Conservation (phyloP, 2,329 filamentous ascomycete genomes). For the Chaetomium globosum region DNA sequence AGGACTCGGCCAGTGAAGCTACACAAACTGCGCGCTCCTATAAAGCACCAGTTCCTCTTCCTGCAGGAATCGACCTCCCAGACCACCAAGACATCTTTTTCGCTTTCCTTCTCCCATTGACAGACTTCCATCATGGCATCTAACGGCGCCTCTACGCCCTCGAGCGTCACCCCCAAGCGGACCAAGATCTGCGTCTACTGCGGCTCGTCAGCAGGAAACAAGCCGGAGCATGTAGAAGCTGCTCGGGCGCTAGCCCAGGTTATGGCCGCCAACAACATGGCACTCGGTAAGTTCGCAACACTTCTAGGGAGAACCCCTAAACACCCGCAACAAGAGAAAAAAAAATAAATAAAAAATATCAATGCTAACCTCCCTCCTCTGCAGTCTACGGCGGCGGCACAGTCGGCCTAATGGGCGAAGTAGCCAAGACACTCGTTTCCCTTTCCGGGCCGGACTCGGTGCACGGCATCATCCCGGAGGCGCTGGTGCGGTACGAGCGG, state of each 20-base stretch:
- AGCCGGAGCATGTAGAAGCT: constrained; percentile 73
- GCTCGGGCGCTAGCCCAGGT: constrained; percentile 73
- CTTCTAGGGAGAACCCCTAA: background rate
- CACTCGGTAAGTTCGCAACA: constrained; percentile 60
- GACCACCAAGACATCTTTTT: background rate
- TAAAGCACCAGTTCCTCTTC: background rate
- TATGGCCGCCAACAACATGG: constrained; percentile 76
- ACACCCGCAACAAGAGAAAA: background rate
- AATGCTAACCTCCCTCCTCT: constrained; percentile 20
- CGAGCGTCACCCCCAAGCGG: constrained; percentile 43
- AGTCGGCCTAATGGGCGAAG: constrained; percentile 90
- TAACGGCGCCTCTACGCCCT: constrained; percentile 43
- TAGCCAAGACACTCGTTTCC: constrained; percentile 81
- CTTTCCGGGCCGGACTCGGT: constrained; percentile 79
- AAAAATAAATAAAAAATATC: constrained; percentile 5
- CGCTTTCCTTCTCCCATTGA: background rate
- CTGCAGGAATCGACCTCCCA: background rate
- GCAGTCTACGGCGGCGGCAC: constrained; percentile 93
- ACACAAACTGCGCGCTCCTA: constrained; percentile 13
- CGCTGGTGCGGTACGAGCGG: constrained; percentile 78
- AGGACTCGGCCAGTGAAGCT: constrained; percentile 10
- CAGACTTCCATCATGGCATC: constrained; percentile 44
- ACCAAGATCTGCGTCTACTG: constrained; percentile 93
- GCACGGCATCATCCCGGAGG: constrained; percentile 89
- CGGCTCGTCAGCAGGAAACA: constrained; percentile 74